Base-by-base conservation (phyloP, 2,329 filamentous ascomycete species). In the Nothophaeocryptopus gaeumannii region DNA sequence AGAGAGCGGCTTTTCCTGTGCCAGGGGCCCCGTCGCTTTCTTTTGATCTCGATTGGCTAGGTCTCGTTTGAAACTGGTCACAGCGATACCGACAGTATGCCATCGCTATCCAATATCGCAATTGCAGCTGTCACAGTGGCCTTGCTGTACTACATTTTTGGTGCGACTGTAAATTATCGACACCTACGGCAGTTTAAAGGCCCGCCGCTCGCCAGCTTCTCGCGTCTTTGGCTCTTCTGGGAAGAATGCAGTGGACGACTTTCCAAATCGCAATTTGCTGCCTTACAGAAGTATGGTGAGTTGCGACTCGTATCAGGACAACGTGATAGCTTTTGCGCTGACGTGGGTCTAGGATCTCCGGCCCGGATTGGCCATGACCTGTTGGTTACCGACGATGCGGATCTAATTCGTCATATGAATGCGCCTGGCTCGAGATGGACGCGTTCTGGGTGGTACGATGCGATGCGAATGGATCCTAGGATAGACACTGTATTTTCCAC, bases 401-500 rank as follows among this genome's bases (percentile, higher is more conserved):
- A 78, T 29, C 63, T 78, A 5, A 67, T 75, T 69, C 64, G 67
- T 39, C 73, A 63, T 61, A 73, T 72, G 58, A 75, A 69, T 62
- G 71, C 64, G 41, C 68, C 70, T 8, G 61, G 52, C 10, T 64
- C 62, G 8, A 50, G 51, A 30, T 66, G 62, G 61, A 58, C 54
- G 20, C 50, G 62, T 11, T 68, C 67, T 0, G 56, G 55, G 1
- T 80, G 76, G 70, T 80, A 80, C 58, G 67, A 72, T 49, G 74
- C 71, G 4, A 70, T 77, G 48, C 72, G 74, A 11, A 70, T 84
- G 52, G 75, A 83, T 50, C 75, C 78, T 0, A 71, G 75, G n/a
- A 67, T 70, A 4, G 76, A 82, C 58, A 80, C 78, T 47, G 68
- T 82, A 31, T 80, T 83, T 51, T 76, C 71, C 2, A 70, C 78